Conservation (phyloP, 148 eudicot species). For the Rheum nobile region DNA sequence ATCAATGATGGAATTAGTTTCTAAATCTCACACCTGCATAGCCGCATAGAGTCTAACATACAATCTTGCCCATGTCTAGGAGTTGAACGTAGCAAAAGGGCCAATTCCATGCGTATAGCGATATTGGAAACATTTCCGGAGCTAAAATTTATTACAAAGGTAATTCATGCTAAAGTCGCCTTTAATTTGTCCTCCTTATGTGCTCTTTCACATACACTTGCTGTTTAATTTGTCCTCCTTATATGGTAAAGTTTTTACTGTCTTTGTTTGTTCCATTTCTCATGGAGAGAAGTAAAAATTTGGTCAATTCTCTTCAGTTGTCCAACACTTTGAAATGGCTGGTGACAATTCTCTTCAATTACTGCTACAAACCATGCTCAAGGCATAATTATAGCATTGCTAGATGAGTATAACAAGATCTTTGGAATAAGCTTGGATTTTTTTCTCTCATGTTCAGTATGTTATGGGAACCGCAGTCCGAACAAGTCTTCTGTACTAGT, state of each 20-base stretch:
- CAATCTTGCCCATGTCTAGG: slow-evolving; percentile 24
- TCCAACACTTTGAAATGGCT: slow-evolving; percentile 58
- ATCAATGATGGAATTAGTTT: not conserved
- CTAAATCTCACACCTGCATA: too few relatives aligned
- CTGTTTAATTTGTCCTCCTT: too few relatives aligned
- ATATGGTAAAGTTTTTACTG: not conserved
- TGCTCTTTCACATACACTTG: not conserved
- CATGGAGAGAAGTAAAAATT: not conserved
- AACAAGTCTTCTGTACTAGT: too few relatives aligned
- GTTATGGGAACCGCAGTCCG: too few relatives aligned
- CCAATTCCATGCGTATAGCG: slow-evolving; percentile 70
- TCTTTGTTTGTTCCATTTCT: not conserved
- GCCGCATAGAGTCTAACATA: not conserved
- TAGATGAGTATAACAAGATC: slow-evolving; percentile 82
- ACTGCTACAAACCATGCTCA: slow-evolving; percentile 99
- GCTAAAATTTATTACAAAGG: slow-evolving; percentile 83
- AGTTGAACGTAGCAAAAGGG: slow-evolving; percentile 72
- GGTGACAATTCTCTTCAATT: slow-evolving; percentile 89
- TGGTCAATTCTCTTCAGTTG: slow-evolving; percentile 38
- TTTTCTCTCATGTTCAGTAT: too few relatives aligned
- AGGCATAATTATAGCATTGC: slow-evolving; percentile 68
- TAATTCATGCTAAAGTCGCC: too few relatives aligned
- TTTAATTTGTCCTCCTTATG: not conserved
- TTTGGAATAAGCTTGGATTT: slow-evolving; percentile 64
- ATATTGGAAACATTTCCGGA: slow-evolving; percentile 92